Conservation (phyloP, 2,329 filamentous ascomycete genomes). For the Ilyonectria sp. region DNA sequence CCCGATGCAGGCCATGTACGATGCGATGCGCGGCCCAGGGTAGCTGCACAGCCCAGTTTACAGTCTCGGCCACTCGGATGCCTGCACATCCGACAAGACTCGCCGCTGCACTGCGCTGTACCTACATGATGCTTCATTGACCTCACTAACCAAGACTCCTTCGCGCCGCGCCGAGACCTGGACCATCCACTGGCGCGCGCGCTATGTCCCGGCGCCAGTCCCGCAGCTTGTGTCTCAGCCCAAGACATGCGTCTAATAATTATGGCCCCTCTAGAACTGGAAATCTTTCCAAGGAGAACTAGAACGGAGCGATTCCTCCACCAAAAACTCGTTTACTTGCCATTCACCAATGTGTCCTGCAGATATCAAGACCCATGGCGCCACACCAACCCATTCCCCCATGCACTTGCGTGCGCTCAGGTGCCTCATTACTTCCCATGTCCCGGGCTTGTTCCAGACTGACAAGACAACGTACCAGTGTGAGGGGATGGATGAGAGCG, state of each 20-base stretch:
- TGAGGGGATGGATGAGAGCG: not conserved
- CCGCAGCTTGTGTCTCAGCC: constrained; percentile 35
- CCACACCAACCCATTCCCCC: constrained; percentile 12
- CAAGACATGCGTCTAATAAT: constrained; percentile 33
- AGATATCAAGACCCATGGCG: constrained; percentile 7
- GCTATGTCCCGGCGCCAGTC: constrained; percentile 10
- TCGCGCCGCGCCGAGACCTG: constrained; percentile 17
- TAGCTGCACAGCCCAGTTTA: constrained; percentile 22
- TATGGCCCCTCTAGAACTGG: constrained; percentile 4
- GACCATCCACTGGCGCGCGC: constrained; percentile 13
- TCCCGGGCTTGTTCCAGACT: constrained; percentile 22
- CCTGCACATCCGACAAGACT: constrained; percentile 20
- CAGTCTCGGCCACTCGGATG: constrained; percentile 23
- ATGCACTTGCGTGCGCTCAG: constrained; percentile 2
- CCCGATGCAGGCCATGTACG: constrained; percentile 18
- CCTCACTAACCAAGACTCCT: not conserved
- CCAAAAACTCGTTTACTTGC: constrained; percentile 1
- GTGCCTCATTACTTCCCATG: not conserved
- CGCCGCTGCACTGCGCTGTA: not conserved
- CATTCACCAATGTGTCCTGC: constrained; percentile 8
- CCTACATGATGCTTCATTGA: constrained; percentile 1
- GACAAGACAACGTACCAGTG: constrained; percentile 6
- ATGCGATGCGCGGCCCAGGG: constrained; percentile 3
- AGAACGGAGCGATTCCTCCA: not conserved
- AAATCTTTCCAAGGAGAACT: not conserved